Evolutionary conservation across 495 filamentous ascomycete genomes (phyloP), one percentile per base, ranked within the genome.

Genomic region (Aspergillus kassunensis): DNA sequence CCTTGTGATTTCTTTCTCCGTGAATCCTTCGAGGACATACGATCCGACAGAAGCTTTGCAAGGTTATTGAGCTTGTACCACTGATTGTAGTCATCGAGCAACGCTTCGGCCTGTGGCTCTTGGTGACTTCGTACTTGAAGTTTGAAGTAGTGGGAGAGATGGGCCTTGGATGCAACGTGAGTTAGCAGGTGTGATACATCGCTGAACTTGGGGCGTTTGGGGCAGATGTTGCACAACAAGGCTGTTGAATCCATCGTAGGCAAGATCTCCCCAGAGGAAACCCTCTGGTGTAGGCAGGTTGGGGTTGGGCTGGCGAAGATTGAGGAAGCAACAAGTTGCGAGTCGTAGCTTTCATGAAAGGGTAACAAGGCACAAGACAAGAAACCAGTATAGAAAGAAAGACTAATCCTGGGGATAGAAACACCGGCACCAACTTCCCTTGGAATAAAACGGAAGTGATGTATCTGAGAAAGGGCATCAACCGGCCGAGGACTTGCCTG

Each of bases 131-230:
- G 78, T 46, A 96, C 77, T 53, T 85, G 77, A 30, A 88, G 70
- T 55, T 87, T 88, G 76, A 87, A 88, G 42, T 85, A 78, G 55
- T 86, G 74, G 13, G 87, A 79, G 10, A 96, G 69, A 63, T 97
- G 91, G 29, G 83, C 84, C 61, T 96, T 96, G 44, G 90, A 95
- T 20, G 83, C 77, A 15, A 95, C 77, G 59, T 97, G 91, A 27
- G 91, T 97, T 51, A 97, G 77, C 20, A 96, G 74, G 60, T 96
- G 91, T 13, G 90, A 95, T 27, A 89, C 69, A 62, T 97, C 91
- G 44, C 90, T 93, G 69, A 95, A 97, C 33, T 63, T 72, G 10
- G 89, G 87, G 47, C 77, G 80, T 56, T 86, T 87, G 6, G 84
- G 83, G 66, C 91, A 96, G 57, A 92, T 81, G 51, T 72, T 85